A percentile compares a stretch with the other conserved stretches of the same genome.
Evolutionary conservation across 441 rosid genomes (phyloP).

Genomic region (Melastoma candidum): DNA sequence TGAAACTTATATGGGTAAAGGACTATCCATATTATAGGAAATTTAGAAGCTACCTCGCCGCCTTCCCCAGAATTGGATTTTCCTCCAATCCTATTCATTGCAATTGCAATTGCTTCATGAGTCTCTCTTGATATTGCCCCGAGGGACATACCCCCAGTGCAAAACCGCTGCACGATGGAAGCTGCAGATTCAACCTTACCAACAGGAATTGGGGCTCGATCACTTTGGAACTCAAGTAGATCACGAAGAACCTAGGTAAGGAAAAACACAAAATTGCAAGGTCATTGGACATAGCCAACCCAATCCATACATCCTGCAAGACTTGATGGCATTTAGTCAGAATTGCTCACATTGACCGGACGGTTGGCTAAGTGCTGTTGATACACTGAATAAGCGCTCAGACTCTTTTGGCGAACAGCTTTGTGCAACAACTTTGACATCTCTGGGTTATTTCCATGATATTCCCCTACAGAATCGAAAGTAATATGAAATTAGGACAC

Average conservation of each 20-base stretch:
- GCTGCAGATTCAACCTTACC: conserved; percentile 93
- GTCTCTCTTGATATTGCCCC: conserved; percentile 99
- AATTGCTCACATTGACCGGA: conserved; percentile 72
- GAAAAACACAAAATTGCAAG: conserved; percentile 3
- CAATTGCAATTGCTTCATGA: conserved; percentile 99
- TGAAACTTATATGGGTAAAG: conserved; percentile 2
- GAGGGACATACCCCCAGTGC: conserved; percentile 99
- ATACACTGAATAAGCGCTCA: conserved; percentile 82
- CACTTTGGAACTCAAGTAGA: conserved; percentile 93
- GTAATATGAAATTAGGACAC: conserved; percentile 2
- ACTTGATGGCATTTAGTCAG: too few species aligned
- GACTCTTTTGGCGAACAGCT: conserved; percentile 98
- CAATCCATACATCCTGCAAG: too few species aligned
- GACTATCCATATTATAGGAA: conserved; percentile 4
- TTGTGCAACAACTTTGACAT: conserved; percentile 97
- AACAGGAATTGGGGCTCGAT: conserved; percentile 75
- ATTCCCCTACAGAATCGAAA: conserved; percentile 51
- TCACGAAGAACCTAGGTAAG: conserved; percentile 80
- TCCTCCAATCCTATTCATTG: conserved; percentile 95
- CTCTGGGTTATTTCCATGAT: conserved; percentile 98
- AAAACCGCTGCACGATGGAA: conserved; percentile 83
- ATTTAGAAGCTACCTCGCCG: conserved; percentile 66
- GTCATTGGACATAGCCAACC: too few species aligned
- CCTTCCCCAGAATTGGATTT: conserved; percentile 99
- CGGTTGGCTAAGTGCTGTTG: conserved; percentile 97